Base-by-base conservation (phyloP, 495 filamentous ascomycete species). In the Talaromyces adpressus region DNA sequence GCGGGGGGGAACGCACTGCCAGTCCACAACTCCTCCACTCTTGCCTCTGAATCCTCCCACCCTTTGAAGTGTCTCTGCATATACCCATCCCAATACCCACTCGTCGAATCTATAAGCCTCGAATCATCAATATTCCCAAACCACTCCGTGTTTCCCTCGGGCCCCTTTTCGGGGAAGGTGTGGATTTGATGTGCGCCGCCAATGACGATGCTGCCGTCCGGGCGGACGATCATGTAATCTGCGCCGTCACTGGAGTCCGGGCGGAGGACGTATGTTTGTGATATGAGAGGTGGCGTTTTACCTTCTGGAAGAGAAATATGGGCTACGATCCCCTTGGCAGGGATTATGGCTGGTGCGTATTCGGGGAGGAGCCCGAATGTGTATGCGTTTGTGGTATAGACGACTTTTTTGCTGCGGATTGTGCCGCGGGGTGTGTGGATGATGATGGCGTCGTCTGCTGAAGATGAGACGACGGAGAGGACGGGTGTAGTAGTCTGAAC, bases 161-260 rank as follows among this genome's bases (percentile, higher is more conserved):
- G 3, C 2, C 34, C 57, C 23, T 4, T 69, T 85, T 67, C 81
- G 83, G 22, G 71, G 69, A 65, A 79, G 63, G 8, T 4, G 49
- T 62, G 60, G 23, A 52, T 20, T 5, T 62, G 60, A 34, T 62
- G 76, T 0, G 77, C 82, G 4, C 88, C 74, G 4, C 88, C 89
- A 12, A 90, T 88, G 8, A 90, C 83, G 29, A 91, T 90, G 39
- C 90, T 73, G n/a, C 91, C 82, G 61, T 91, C 87, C 4, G 85
- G 85, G 0, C 85, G 74, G 25, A 83, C 77, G 3, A 90, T 83
- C 80, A 92, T 85, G 63, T 92, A 93, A 53, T 57, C 56, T 16
- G 41, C 47, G 5, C 60, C 60, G 12, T 30, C 57, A 12, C 70
- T 63, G 30, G 74, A 68, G 16, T 72, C 69, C 7, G 69, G 66